Evolutionary conservation across 768 basidiomycete species (phyloP), one percentile per base, ranked within the genome.

Genomic region (Hortiboletus campestris): DNA sequence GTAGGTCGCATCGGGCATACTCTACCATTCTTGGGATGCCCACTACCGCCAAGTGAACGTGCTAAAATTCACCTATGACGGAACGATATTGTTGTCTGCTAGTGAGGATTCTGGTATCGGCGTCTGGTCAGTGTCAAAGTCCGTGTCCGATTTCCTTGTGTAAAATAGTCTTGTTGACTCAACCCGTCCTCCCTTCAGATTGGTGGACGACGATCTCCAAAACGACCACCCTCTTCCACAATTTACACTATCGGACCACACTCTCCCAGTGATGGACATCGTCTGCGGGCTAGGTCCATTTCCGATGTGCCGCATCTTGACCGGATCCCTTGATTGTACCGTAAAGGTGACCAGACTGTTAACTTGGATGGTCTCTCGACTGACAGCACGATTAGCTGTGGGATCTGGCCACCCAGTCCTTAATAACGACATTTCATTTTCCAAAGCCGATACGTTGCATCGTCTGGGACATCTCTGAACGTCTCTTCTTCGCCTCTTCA

Each of bases 111-210:
- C 95, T 42, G 84, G 85, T 35, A 82, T 94, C 52, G 85, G 83
- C 72, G 86, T 98, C 58, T 98, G 94, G 94, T 87, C 87, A 57
- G 78, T 94, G 60, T 82, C 90, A 50, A 89, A 87, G 94, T 94
- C 63, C 73, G 78, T 78, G 49, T 61, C 60, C 22, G 43, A 46
- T 50, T 55, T 46, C 52, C 43, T 19, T 48, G 42, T n/a, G 35
- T 45, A n/a, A 53, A 22, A 29, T 35, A 40, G 40, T 42, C 35
- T 46, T 61, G 55, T 53, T 44, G 47, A 67, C 62, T 55, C 22
- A 57, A 39, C 19, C 51, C 13, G n/a, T 14, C 19, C 12, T 16
- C 16, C 32, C 25, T 40, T 3, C 58, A 94, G 92, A 81, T 74
- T 94, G 57, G 70, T 93, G 17, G 88, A 92, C 58, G 81, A 91